A percentile compares a stretch with the other conserved stretches of the same genome.
Conservation (phyloP, 2,329 filamentous ascomycete genomes). For the Zelopaecilomyces penicillatus region DNA sequence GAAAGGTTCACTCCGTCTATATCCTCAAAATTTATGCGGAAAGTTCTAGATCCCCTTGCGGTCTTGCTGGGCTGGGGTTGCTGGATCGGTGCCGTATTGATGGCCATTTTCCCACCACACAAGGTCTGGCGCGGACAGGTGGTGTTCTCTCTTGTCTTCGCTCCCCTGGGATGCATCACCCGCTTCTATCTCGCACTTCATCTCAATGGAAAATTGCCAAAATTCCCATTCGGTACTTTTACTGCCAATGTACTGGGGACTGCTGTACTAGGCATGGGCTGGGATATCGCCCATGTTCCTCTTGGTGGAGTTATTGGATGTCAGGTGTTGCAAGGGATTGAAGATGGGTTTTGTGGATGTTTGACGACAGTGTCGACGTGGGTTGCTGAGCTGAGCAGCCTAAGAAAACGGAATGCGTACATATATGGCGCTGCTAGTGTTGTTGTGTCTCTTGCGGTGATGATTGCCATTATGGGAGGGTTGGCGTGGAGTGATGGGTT, state of each 20-base stretch:
- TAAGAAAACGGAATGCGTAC: conserved; percentile 52
- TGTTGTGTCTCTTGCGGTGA: conserved; percentile 43
- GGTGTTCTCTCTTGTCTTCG: conserved; percentile 72
- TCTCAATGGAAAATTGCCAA: conserved; percentile 58
- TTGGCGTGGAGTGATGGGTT: conserved; percentile 61
- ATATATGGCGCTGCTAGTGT: conserved; percentile 59
- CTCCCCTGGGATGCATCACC: conserved; percentile 67
- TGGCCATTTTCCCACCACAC: conserved; percentile 64
- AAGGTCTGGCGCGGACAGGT: conserved; percentile 68
- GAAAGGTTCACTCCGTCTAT: conserved; percentile 52
- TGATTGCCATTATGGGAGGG: conserved; percentile 68
- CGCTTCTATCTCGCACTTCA: conserved; percentile 64
- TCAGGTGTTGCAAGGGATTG: conserved; percentile 57
- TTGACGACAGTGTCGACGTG: conserved; percentile 60
- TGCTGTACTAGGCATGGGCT: conserved; percentile 64
- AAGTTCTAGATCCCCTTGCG: conserved; percentile 53
- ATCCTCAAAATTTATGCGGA: conserved; percentile 47
- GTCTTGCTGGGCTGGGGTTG: conserved; percentile 60
- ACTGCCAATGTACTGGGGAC: conserved; percentile 72
- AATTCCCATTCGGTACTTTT: conserved; percentile 84
- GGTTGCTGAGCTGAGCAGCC: conserved; percentile 50
- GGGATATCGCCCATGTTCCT: conserved; percentile 64
- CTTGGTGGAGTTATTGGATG: conserved; percentile 52
- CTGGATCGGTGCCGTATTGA: conserved; percentile 70
- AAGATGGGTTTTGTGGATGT: conserved; percentile 61